Base-by-base conservation (phyloP, 306 rosid species). In the Lablab purpureus region DNA sequence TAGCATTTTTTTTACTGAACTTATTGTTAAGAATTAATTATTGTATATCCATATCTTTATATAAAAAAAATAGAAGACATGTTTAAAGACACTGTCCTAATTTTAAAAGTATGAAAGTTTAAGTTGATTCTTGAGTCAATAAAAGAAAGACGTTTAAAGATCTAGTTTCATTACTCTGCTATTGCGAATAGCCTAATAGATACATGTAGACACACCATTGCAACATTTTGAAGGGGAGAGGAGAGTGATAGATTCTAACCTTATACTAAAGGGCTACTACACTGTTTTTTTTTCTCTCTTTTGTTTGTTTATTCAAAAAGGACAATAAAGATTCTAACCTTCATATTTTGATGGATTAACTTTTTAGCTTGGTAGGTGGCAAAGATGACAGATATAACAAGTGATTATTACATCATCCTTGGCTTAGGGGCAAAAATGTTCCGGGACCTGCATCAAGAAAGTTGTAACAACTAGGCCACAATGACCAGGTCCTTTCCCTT, bases 321-420 rank as follows among this genome's bases (percentile, higher is more conserved):
- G 11, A 37, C 67, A 55, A 36, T 5, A 22, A 75, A 22, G 60
- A 10, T 46, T 62, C 71, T 21, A 59, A 49, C 18, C 77, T 76
- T 43, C 43, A 54, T 50, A 12, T 66, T 32, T 15, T 36, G 28
- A 30, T 15, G 25, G 21, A 17, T 47, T 30, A 3, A 58, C 5
- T 56, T 22, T 40, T 41, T 40, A 22, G 66, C 74, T 71, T 72
- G 34, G 10, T 50, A 76, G 68, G 49, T 62, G 45, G 25, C 50
- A 77, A 73, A 79, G 9, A 32, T 34, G 23, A 70, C 63, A 81
- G 30, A 30, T 46, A 69, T 72, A 73, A 54, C 19, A 49, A 73
- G 67, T 56, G 41, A 41, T 27, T 66, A 67, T 67, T 67, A 13
- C 68, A 73, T 51, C 68, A 73, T 36, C 69, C 77, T 64, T 46